phyloP scores from a whole-genome alignment of 129 eudicot species.

The Escallonia rubra region DNA sequence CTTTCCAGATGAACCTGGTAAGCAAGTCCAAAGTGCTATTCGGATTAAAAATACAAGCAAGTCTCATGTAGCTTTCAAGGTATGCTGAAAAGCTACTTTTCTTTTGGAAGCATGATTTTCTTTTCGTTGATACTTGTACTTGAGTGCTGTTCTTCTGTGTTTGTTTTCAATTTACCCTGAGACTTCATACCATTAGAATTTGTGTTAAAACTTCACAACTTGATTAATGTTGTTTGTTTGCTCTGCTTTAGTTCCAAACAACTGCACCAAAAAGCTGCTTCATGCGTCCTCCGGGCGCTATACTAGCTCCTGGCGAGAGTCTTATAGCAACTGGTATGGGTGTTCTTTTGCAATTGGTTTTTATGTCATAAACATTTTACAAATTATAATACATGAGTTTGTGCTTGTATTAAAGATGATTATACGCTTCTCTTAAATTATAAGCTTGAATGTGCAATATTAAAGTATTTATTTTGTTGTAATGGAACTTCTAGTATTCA shows the following conservation, averaged over 20 bases:
- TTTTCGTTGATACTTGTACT: neutral
- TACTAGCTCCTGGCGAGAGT: conserved; percentile 76
- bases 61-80: conserved; percentile 94
- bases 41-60: conserved; percentile 89
- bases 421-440: too few species aligned
- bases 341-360: neutral
- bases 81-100: conserved; percentile 12
- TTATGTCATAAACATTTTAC: too few species aligned
- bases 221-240: conserved; percentile 20
- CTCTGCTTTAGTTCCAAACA: conserved; percentile 71
- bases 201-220: neutral
- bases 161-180: neutral
- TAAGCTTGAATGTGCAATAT: too few species aligned
- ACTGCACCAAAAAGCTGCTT: conserved; percentile 97
- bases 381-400: too few species aligned
- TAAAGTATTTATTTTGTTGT: neutral
- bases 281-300: conserved; percentile 98
- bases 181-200: too few species aligned
- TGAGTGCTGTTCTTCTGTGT: neutral
- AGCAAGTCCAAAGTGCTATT: conserved; percentile 87
- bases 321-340: conserved; percentile 69
- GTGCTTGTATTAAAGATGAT: too few species aligned
- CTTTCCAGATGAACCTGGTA: conserved; percentile 74
- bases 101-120: neutral
- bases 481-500: conserved; percentile 49